These are phyloP conservation scores for Cotoneaster glaucophyllus DNA, from an alignment of 306 rosid species.

Conservation along the genomic window DNA sequence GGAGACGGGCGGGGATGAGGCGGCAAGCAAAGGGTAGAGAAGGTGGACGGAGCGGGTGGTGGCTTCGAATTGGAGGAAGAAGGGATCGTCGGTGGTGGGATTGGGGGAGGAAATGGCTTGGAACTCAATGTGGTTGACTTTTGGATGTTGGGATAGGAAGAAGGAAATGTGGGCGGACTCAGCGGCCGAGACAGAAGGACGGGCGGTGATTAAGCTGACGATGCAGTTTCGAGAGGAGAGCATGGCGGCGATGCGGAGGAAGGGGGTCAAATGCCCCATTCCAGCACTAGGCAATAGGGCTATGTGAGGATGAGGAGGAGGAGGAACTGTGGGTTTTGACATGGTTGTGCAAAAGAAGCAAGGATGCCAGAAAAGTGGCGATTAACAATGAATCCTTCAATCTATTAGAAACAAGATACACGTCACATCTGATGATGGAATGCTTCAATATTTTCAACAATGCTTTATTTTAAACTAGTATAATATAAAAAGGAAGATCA, in stretches of 20 bases:
- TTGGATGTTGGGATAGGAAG: slow-evolving; percentile 12
- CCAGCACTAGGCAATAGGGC: slow-evolving; percentile 23
- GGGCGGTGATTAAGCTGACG: slow-evolving; percentile 15
- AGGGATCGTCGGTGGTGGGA: slow-evolving; percentile 9
- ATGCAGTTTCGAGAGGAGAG: not conserved
- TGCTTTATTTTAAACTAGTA: no score
- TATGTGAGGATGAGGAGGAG: slow-evolving; percentile 11
- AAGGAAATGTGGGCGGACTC: slow-evolving; percentile 15
- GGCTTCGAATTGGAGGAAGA: slow-evolving; percentile 22
- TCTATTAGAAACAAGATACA: not conserved
- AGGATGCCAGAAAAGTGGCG: not conserved
- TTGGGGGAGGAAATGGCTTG: not conserved
- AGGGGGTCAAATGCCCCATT: slow-evolving; percentile 27
- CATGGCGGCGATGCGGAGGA: slow-evolving; percentile 19
- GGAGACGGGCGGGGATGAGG: slow-evolving; percentile 9
- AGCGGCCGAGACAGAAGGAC: slow-evolving; percentile 9
- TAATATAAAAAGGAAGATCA: no score
- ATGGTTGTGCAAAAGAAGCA: not conserved
- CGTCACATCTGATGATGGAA: not conserved
- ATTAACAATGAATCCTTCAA: not conserved
- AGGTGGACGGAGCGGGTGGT: slow-evolving; percentile 3
- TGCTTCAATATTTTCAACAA: no score
- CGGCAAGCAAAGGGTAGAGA: slow-evolving; percentile 10
- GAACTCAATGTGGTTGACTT: slow-evolving; percentile 15
- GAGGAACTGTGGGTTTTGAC: not conserved